phyloP scores from a whole-genome alignment of 1,284 basidiomycete species.

The Microbotryum lychnidis-dioicae region DNA sequence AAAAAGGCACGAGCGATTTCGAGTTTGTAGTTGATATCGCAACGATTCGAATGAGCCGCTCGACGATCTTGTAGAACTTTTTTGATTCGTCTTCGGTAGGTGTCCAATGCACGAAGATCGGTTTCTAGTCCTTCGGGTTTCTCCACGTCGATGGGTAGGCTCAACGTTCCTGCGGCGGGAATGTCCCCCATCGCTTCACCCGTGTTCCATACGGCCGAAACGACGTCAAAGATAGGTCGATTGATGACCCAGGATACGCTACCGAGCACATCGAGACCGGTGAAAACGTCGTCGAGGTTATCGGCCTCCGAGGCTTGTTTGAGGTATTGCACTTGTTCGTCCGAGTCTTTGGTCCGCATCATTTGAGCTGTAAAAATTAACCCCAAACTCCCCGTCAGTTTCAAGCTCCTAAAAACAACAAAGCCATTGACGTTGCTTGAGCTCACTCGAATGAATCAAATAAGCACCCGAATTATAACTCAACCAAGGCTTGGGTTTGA shows the following conservation, averaged over 20 bases:
- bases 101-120: slow-evolving; percentile 57
- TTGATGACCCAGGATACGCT: slow-evolving; percentile 90
- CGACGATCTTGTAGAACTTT: slow-evolving; percentile 56
- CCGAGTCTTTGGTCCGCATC: slow-evolving; percentile 89
- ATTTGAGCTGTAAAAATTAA: slow-evolving; percentile 48
- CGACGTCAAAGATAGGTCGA: slow-evolving; percentile 60
- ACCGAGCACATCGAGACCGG: slow-evolving; percentile 82
- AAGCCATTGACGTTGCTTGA: background rate
- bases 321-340: slow-evolving; percentile 78
- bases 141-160: slow-evolving; percentile 49
- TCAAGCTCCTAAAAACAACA: background rate
- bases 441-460: slow-evolving; percentile 62
- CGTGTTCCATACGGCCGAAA: slow-evolving; percentile 71
- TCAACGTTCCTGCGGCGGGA: slow-evolving; percentile 35
- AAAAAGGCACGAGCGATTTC: slow-evolving; percentile 93
- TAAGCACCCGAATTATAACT: slow-evolving; percentile 75
- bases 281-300: slow-evolving; percentile 75
- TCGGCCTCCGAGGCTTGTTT: slow-evolving; percentile 64
- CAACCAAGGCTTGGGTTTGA: slow-evolving; percentile 83
- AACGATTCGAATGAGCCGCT: slow-evolving; percentile 80
- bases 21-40: slow-evolving; percentile 92
- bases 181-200: slow-evolving; percentile 42
- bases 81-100: slow-evolving; percentile 57
- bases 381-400: background rate
- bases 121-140: slow-evolving; percentile 53